phyloP scores from a whole-genome alignment of 306 rosid species.

The Sicyos baderoa region DNA sequence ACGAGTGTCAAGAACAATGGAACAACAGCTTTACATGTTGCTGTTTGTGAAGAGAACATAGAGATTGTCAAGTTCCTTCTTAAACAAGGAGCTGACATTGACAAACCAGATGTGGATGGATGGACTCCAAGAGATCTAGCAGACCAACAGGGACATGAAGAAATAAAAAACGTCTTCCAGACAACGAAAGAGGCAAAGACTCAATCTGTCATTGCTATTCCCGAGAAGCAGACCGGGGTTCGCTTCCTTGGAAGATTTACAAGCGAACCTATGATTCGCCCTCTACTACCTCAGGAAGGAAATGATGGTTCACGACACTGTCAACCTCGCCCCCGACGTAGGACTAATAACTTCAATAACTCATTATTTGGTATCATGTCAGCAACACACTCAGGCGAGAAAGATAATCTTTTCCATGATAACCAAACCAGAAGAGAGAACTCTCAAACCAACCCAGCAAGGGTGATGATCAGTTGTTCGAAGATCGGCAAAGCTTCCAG shows the following conservation, averaged over 20 bases:
- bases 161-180: constrained; percentile 51
- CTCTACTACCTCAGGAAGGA: constrained; percentile 28
- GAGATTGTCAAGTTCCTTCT: constrained; percentile 58
- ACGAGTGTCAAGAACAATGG: constrained; percentile 36
- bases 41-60: constrained; percentile 58
- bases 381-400: constrained; percentile 46
- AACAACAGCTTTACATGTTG: constrained; percentile 64
- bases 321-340: constrained; percentile 50
- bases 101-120: constrained; percentile 43
- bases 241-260: constrained; percentile 54
- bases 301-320: constrained; percentile 34
- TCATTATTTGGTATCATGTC: constrained; percentile 78
- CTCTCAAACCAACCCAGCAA: constrained; percentile 17
- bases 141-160: constrained; percentile 72
- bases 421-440: constrained; percentile 22
- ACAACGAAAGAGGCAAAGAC: constrained; percentile 29
- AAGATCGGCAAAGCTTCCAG: constrained; percentile 47
- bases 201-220: constrained; percentile 27
- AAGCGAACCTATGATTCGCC: constrained; percentile 64
- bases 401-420: constrained; percentile 26
- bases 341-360: constrained; percentile 55
- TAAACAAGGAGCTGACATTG: constrained; percentile 53
- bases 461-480: constrained; percentile 67
- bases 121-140: constrained; percentile 79
- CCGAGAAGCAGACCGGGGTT: constrained; percentile 28